A percentile compares a stretch with the other conserved stretches of the same genome.
Evolutionary conservation across 306 rosid species (phyloP).

Genomic region (Cicer yamashitae): DNA sequence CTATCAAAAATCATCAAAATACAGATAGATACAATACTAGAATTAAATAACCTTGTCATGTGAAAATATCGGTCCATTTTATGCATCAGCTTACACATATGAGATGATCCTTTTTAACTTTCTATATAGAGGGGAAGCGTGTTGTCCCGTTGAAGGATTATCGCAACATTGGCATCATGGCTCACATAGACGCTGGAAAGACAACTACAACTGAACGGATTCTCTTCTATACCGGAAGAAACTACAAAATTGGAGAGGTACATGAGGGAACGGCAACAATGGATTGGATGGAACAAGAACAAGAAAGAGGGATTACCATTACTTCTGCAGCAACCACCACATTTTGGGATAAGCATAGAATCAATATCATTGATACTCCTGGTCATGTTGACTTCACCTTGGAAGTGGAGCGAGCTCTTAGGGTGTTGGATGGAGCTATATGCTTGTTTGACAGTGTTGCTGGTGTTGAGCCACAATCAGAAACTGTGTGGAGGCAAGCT

Average conservation of each 20-base stretch:
- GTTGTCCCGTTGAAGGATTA: constrained; percentile 73
- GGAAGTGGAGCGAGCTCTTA: constrained; percentile 95
- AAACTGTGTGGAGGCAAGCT: constrained; percentile 99
- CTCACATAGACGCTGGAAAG: constrained; percentile 97
- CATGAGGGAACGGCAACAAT: constrained; percentile 97
- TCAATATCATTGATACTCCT: constrained; percentile 96
- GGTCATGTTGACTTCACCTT: constrained; percentile 97
- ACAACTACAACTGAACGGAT: constrained; percentile 91
- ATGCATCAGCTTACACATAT: constrained; percentile 6
- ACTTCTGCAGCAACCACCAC: constrained; percentile 99
- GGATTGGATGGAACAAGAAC: constrained; percentile 99
- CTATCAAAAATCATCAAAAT: background rate
- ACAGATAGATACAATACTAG: background rate
- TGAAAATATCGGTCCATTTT: background rate
- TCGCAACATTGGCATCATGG: constrained; percentile 97
- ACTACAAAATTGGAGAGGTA: constrained; percentile 97
- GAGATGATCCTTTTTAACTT: constrained; percentile 38
- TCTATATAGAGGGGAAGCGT: constrained; percentile 62
- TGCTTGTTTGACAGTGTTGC: constrained; percentile 98
- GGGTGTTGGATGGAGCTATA: constrained; percentile 97
- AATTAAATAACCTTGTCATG: background rate
- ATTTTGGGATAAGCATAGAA: constrained; percentile 89
- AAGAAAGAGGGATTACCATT: constrained; percentile 97
- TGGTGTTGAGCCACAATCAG: constrained; percentile 98
- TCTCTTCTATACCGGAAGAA: constrained; percentile 90